Conservation (phyloP, 2,329 filamentous ascomycete species). For the Fusarium odoratissimum region DNA sequence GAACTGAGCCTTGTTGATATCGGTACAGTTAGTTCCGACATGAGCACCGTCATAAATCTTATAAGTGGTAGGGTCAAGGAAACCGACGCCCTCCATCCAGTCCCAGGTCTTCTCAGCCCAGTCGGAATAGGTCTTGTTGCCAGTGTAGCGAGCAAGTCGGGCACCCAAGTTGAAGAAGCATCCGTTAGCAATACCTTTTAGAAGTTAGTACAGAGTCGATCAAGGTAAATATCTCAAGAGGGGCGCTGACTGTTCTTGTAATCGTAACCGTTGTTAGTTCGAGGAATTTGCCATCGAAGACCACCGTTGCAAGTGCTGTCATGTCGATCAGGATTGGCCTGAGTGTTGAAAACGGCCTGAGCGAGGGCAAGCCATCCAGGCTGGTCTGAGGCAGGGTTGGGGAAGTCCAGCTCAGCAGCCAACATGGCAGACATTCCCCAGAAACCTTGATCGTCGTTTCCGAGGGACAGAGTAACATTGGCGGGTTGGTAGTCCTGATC, state of each 20-base stretch:
- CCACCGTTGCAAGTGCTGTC: constrained; percentile 67
- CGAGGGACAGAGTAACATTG: constrained; percentile 63
- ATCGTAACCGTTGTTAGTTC: constrained; percentile 78
- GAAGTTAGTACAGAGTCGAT: not conserved
- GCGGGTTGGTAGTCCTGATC: constrained; percentile 66
- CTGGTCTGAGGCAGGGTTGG: constrained; percentile 61
- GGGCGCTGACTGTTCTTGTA: constrained; percentile 71
- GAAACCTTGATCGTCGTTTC: constrained; percentile 75
- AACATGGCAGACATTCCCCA: constrained; percentile 74
- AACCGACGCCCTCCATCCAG: constrained; percentile 66
- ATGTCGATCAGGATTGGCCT: constrained; percentile 68
- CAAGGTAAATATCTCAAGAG: too few species aligned
- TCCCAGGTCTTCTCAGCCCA: constrained; percentile 74
- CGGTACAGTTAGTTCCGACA: constrained; percentile 63
- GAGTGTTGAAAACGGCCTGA: constrained; percentile 72
- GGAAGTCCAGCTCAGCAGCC: constrained; percentile 68
- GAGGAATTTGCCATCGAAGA: constrained; percentile 81
- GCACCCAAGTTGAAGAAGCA: constrained; percentile 75
- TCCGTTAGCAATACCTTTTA: constrained; percentile 65
- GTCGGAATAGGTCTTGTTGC: constrained; percentile 71
- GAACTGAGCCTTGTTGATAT: constrained; percentile 67
- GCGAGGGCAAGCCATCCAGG: constrained; percentile 68
- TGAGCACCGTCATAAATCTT: constrained; percentile 71
- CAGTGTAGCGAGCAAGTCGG: constrained; percentile 76
- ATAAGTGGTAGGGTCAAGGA: constrained; percentile 69